These are phyloP conservation scores for Dryas octopetala DNA, from an alignment of 306 rosid species.

Conservation along the genomic window DNA sequence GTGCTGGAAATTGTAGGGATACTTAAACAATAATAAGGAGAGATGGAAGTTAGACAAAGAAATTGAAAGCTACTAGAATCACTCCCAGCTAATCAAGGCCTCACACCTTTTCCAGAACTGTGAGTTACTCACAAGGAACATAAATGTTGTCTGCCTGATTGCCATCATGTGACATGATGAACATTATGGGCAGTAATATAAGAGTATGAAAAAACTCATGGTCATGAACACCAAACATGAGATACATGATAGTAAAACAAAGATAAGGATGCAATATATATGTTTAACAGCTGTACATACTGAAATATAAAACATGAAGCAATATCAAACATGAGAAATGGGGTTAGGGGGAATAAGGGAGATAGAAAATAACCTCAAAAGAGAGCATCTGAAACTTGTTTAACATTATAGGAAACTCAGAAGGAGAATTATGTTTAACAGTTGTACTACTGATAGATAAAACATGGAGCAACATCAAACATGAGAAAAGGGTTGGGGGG, in stretches of 20 bases:
- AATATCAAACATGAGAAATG: not conserved
- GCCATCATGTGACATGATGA: not conserved
- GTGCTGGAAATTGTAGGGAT: not conserved
- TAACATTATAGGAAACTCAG: not conserved
- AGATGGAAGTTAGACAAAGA: not conserved
- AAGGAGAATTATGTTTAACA: not conserved
- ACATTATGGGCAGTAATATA: not conserved
- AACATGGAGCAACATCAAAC: not conserved
- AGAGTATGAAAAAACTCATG: not conserved
- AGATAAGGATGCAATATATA: not conserved
- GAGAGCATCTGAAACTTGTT: not conserved
- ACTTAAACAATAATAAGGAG: not conserved
- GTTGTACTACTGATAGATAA: not conserved
- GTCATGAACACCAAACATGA: not conserved
- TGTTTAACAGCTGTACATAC: no score
- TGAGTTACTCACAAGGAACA: no score
- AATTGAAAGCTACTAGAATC: not conserved
- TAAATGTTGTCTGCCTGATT: not conserved
- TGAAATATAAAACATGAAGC: not conserved
- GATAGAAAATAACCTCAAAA: no score
- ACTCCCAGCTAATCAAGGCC: not conserved
- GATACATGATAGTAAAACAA: not conserved
- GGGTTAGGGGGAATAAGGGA: not conserved
- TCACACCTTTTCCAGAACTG: no score
- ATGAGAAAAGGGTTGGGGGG: not conserved